Base-by-base conservation (phyloP, 2,329 filamentous ascomycete genomes). In the Colletotrichum shisoi region DNA sequence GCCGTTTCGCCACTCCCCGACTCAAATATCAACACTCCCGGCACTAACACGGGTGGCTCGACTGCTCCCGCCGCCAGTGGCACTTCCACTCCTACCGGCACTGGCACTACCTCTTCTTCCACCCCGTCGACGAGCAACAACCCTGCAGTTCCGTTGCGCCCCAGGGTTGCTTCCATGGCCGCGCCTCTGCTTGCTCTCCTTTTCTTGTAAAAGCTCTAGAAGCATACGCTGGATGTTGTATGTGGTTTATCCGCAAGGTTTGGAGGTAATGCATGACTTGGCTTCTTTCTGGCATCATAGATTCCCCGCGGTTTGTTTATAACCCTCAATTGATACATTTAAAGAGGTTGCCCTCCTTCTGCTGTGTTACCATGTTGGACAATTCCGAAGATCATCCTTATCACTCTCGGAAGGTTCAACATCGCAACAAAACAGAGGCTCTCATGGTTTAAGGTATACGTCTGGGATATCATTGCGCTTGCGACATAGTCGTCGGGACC, bases 1-100 rank as follows among this genome's bases (percentile, higher is more conserved):
- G 80, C 81, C 67, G 83, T 87, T 57, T 78, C 79, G 68, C 79
- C 79, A 24, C 76, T 85, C 1, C 68, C 72, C n/a, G 76, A 81
- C 45, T 76, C 83, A 64, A 75, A 79, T 62, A 77, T 77, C 72
- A 85, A 85, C 78, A 75, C 75, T 70, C 76, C 78, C 13, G 82
- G 82, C 71, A 79, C 75, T 71, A 83, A 83, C 75, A 73, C 72
- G 17, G 74, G 74, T 59, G 70, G 71, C 48, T 42, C 59, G 3
- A 57, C 67, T 11, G 61, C 49, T 19, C 54, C 54, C 24, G 57
- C 27, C 40, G 66, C 39, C 42, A 57, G 46, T 57, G 53, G 62
- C 24, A 57, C 67, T 70, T 76, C 67, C 15, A 52, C 57, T 5
- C 59, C 68, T 17, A 39, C 60, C 9, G 56, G 56, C 12, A 57